Evolutionary conservation across 2,329 filamentous ascomycete species (phyloP).

Genomic region (Pseudophaeomoniella oleicola): DNA sequence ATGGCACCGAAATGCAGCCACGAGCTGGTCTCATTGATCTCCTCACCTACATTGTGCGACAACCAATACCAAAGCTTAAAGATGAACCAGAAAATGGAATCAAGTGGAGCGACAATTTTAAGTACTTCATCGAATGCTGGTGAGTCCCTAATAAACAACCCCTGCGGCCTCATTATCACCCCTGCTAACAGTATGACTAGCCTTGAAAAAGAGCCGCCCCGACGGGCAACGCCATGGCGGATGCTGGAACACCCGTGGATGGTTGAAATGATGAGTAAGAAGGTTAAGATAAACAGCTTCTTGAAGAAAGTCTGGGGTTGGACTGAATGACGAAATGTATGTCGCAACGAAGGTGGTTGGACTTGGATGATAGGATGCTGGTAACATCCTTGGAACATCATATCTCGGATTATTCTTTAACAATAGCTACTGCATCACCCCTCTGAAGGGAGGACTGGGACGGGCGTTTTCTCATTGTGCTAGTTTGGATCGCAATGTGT

Average conservation of each 20-base stretch:
- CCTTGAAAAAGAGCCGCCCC: conserved; percentile 79
- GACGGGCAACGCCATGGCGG: conserved; percentile 88
- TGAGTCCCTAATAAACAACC: conserved; percentile 36
- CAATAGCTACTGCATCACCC: too few species aligned
- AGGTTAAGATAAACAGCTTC: conserved; percentile 95
- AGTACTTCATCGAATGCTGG: conserved; percentile 99
- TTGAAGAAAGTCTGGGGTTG: conserved; percentile 93
- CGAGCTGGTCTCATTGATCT: conserved; percentile 86
- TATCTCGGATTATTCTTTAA: too few species aligned
- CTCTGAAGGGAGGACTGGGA: too few species aligned
- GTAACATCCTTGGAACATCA: too few species aligned
- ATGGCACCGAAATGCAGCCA: conserved; percentile 90
- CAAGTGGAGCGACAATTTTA: conserved; percentile 93
- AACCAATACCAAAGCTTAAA: conserved; percentile 88
- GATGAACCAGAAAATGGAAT: conserved; percentile 84
- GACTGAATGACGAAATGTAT: conserved; percentile 44
- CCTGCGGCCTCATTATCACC: neutral
- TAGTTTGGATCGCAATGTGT: too few species aligned
- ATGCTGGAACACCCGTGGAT: conserved; percentile 99
- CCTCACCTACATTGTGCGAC: conserved; percentile 91
- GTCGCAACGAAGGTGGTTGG: too few species aligned
- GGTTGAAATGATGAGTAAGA: conserved; percentile 86
- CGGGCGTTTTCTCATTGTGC: too few species aligned
- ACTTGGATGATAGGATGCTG: too few species aligned
- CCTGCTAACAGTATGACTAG: conserved; percentile 29